phyloP scores from a whole-genome alignment of 176 grass and related monocot species.

The Aegilops tauschii region DNA sequence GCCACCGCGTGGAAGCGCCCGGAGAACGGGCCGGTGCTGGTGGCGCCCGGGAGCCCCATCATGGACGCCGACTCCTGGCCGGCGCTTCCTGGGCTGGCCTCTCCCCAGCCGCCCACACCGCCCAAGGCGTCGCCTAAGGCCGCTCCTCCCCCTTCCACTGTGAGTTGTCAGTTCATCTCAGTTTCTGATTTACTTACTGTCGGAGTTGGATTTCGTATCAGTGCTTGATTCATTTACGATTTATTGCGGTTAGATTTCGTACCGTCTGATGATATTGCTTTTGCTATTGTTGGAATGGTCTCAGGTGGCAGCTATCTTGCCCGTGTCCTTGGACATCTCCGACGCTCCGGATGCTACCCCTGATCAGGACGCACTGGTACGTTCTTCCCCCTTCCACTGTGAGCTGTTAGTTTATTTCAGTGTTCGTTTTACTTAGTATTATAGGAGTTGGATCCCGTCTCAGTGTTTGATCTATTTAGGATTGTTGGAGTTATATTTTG shows the following conservation, averaged over 20 bases:
- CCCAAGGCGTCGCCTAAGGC: constrained; percentile 47
- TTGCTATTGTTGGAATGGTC: constrained; percentile 14
- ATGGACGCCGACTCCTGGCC: constrained; percentile 77
- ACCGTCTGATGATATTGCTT: constrained; percentile 20
- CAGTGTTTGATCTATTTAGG: constrained; percentile 8
- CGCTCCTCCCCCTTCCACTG: constrained; percentile 26
- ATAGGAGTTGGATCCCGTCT: background rate
- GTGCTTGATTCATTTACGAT: background rate
- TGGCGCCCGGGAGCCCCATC: constrained; percentile 46
- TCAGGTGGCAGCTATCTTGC: constrained; percentile 25
- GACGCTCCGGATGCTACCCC: constrained; percentile 22
- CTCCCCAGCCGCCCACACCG: constrained; percentile 38
- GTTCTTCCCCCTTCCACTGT: constrained; percentile 34
- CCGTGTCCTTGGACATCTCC: constrained; percentile 5
- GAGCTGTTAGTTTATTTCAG: background rate
- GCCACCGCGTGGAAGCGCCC: constrained; percentile 51
- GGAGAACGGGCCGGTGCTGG: constrained; percentile 9
- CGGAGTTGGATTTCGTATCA: background rate
- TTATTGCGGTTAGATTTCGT: background rate
- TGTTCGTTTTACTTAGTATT: background rate
- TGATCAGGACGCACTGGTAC: constrained; percentile 8
- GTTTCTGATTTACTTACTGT: constrained; percentile 4
- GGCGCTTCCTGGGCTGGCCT: constrained; percentile 59
- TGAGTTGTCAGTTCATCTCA: constrained; percentile 26
- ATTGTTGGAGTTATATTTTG: background rate